Conservation (phyloP, 2,329 filamentous ascomycete species). For the Diaporthe ampelina region DNA sequence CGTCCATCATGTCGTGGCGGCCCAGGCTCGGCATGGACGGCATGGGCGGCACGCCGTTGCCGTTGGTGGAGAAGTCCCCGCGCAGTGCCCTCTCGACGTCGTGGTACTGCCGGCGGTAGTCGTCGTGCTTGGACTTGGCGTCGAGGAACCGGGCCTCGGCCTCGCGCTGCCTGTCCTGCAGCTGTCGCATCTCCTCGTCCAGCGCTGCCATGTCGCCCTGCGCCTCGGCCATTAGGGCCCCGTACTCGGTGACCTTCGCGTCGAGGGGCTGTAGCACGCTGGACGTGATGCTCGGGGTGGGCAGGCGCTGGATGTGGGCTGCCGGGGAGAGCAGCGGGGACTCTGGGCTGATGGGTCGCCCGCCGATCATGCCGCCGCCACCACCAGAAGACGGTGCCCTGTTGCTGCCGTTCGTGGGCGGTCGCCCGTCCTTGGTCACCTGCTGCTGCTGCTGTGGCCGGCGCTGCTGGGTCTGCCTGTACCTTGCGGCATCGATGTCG, state of each 20-base stretch:
- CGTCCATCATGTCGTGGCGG: conserved; percentile 17
- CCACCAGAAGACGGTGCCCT: conserved; percentile 17
- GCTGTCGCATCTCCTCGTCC: conserved; percentile 57
- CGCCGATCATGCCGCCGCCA: not conserved
- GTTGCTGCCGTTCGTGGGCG: conserved; percentile 10
- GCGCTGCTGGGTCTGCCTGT: conserved; percentile 38
- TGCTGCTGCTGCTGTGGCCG: conserved; percentile 9
- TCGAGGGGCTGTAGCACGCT: conserved; percentile 61
- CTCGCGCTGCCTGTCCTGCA: conserved; percentile 57
- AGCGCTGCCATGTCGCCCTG: conserved; percentile 58
- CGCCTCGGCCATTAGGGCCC: conserved; percentile 56
- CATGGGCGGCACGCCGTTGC: conserved; percentile 11
- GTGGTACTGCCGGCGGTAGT: conserved; percentile 57
- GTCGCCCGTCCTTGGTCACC: conserved; percentile 17
- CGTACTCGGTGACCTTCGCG: conserved; percentile 60
- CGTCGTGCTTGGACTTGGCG: conserved; percentile 60
- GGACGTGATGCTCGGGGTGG: conserved; percentile 58
- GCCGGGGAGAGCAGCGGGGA: conserved; percentile 35
- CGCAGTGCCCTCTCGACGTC: conserved; percentile 59
- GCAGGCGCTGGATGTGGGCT: conserved; percentile 56
- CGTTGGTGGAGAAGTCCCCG: conserved; percentile 50
- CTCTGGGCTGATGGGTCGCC: conserved; percentile 15
- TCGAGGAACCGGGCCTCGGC: conserved; percentile 58
- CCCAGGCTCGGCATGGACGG: conserved; percentile 38
- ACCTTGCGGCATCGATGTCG: conserved; percentile 40